A percentile compares a stretch with the other conserved stretches of the same genome.
phyloP scores from a whole-genome alignment of 371 early-diverging fungal genomes.

The Choanephora cucurbitarum region DNA sequence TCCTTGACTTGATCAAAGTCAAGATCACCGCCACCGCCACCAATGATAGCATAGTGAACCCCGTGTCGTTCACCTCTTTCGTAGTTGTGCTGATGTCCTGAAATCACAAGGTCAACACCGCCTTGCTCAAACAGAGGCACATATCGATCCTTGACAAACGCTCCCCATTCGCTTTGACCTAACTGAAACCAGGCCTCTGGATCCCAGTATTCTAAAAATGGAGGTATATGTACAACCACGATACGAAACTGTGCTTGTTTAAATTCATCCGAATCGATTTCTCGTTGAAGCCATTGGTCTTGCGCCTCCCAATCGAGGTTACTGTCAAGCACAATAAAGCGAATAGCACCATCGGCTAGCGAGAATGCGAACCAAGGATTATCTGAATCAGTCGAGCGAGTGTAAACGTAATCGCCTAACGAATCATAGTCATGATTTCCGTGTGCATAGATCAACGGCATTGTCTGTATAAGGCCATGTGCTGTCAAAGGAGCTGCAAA shows the following conservation, averaged over 20 bases:
- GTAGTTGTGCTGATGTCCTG: constrained; percentile 85
- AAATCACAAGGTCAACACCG: constrained; percentile 74
- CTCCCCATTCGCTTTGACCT: constrained; percentile 72
- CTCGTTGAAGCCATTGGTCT: constrained; percentile 62
- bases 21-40: constrained; percentile 76
- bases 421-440: constrained; percentile 79
- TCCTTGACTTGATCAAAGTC: constrained; percentile 71
- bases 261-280: constrained; percentile 57
- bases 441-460: constrained; percentile 73
- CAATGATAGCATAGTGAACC: constrained; percentile 67
- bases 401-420: constrained; percentile 47
- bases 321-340: constrained; percentile 72
- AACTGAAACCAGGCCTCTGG: constrained; percentile 68
- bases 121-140: constrained; percentile 68
- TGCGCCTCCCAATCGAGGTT: constrained; percentile 66
- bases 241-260: constrained; percentile 64
- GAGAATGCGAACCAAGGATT: constrained; percentile 67
- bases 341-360: constrained; percentile 57
- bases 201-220: constrained; percentile 82
- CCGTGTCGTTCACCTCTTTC: constrained; percentile 61
- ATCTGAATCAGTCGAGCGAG: constrained; percentile 29
- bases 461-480: constrained; percentile 54
- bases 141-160: constrained; percentile 67
- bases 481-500: constrained; percentile 66
- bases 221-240: constrained; percentile 79